A percentile compares a stretch with the other conserved stretches of the same genome.
These are phyloP conservation scores for Boletus speciosus DNA, from an alignment of 768 basidiomycete genomes.

Conservation along the genomic window DNA sequence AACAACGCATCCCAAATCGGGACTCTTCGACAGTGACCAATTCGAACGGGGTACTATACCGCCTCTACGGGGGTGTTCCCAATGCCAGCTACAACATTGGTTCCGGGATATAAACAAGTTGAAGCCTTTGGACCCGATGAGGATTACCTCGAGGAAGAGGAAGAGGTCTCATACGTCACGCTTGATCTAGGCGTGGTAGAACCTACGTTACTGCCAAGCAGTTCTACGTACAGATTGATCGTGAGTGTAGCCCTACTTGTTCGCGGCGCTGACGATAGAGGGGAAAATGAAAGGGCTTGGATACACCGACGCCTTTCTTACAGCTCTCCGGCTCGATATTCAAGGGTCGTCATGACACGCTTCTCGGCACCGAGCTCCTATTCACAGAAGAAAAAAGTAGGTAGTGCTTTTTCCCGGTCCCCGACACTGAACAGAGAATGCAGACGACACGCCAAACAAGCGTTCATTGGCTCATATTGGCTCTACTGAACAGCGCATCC, in stretches of 20 bases:
- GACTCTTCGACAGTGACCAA: background rate
- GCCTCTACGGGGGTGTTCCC: background rate
- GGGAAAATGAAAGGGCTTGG: constrained; percentile 52
- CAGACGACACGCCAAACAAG: constrained; percentile 45
- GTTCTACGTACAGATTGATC: constrained; percentile 67
- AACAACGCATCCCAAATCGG: constrained; percentile 12
- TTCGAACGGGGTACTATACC: background rate
- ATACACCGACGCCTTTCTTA: constrained; percentile 72
- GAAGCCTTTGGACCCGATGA: constrained; percentile 65
- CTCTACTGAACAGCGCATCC: constrained; percentile 65
- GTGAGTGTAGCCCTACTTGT: constrained; percentile 39
- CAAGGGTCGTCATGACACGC: constrained; percentile 61
- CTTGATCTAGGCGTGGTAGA: constrained; percentile 71
- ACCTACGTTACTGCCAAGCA: constrained; percentile 71
- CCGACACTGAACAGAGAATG: background rate
- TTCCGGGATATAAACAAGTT: constrained; percentile 65
- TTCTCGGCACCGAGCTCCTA: constrained; percentile 73
- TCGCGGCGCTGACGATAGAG: background rate
- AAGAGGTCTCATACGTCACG: constrained; percentile 63
- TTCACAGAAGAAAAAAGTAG: constrained; percentile 68
- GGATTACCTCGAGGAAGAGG: constrained; percentile 55
- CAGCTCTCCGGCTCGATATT: constrained; percentile 75
- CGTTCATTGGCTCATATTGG: constrained; percentile 52
- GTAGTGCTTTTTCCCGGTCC: background rate
- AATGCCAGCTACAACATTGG: constrained; percentile 32